These are phyloP conservation scores for Didymella pinodella DNA, from an alignment of 2,329 filamentous ascomycete species.

Conservation along the genomic window DNA sequence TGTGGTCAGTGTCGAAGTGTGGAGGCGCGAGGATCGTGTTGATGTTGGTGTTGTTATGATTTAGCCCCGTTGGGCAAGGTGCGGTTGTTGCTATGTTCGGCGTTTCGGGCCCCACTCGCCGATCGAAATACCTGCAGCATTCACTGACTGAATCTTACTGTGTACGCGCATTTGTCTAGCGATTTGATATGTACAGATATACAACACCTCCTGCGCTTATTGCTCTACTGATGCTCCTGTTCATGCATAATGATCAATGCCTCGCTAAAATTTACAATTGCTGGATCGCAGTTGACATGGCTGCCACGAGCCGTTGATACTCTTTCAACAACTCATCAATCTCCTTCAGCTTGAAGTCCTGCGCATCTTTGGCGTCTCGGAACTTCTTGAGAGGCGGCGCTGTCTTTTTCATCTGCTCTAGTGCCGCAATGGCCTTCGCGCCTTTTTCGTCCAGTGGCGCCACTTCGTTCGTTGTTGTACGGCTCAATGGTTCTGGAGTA, in stretches of 20 bases:
- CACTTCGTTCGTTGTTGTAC: slow-evolving; percentile 33
- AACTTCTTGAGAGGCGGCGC: slow-evolving; percentile 58
- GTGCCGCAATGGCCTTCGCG: slow-evolving; percentile 52
- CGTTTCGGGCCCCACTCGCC: slow-evolving; percentile 9
- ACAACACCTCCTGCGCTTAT: slow-evolving; percentile 1
- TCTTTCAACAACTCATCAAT: slow-evolving; percentile 57
- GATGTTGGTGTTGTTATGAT: slow-evolving; percentile 15
- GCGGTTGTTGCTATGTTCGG: slow-evolving; percentile 9
- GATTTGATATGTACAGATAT: background rate
- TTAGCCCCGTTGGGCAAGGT: slow-evolving; percentile 12
- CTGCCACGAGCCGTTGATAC: slow-evolving; percentile 55
- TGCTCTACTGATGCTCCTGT: background rate
- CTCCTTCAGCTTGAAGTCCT: slow-evolving; percentile 57
- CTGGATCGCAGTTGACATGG: slow-evolving; percentile 54
- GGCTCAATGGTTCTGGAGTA: slow-evolving; percentile 28
- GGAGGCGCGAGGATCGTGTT: slow-evolving; percentile 17
- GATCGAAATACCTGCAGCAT: slow-evolving; percentile 5
- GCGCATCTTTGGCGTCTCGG: slow-evolving; percentile 56
- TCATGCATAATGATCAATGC: slow-evolving; percentile 3
- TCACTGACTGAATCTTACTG: background rate
- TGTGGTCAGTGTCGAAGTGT: slow-evolving; percentile 27
- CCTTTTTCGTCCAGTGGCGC: slow-evolving; percentile 43
- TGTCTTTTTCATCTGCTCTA: slow-evolving; percentile 56
- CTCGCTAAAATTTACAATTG: slow-evolving; percentile 23
- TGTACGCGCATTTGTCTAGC: background rate